Evolutionary conservation across 2,329 filamentous ascomycete species (phyloP).

Genomic region (Pseudopyrenochaeta lycopersici): DNA sequence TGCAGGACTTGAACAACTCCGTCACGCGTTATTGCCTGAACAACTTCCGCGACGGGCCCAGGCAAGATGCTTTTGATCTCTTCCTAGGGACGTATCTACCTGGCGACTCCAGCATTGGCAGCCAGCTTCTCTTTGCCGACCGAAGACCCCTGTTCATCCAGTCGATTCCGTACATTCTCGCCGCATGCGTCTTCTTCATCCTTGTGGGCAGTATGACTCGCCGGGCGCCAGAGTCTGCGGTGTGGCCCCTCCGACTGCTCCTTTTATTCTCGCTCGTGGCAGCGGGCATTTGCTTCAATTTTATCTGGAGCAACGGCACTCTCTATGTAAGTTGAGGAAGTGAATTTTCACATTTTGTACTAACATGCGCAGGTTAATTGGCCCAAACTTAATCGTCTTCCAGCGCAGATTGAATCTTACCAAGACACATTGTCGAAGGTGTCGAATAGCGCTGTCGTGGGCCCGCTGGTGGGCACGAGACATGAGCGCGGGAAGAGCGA

Average conservation of each 20-base stretch:
- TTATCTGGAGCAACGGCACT: constrained; percentile 85
- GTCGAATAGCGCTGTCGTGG: constrained; percentile 82
- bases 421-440: constrained; percentile 86
- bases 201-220: constrained; percentile 77
- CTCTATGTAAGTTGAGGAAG: constrained; percentile 96
- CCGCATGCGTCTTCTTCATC: constrained; percentile 85
- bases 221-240: constrained; percentile 73
- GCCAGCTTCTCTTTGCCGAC: constrained; percentile 81
- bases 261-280: constrained; percentile 79
- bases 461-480: constrained; percentile 69
- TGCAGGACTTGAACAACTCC: constrained; percentile 89
- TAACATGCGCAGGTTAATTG: constrained; percentile 79
- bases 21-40: constrained; percentile 89
- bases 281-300: constrained; percentile 75
- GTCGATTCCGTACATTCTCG: constrained; percentile 89
- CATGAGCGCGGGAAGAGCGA: constrained; percentile 88
- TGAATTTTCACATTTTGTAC: no score
- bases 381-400: constrained; percentile 92
- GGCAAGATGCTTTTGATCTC: constrained; percentile 94
- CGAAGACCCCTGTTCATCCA: constrained; percentile 87
- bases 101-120: constrained; percentile 73
- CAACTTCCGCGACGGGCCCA: constrained; percentile 92
- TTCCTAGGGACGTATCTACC: constrained; percentile 90
- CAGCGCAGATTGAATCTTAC: constrained; percentile 87
- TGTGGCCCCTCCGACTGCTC: constrained; percentile 85